Evolutionary conservation across 208 protist species (phyloP).

Genomic region (Balamuthia mandrillaris): DNA sequence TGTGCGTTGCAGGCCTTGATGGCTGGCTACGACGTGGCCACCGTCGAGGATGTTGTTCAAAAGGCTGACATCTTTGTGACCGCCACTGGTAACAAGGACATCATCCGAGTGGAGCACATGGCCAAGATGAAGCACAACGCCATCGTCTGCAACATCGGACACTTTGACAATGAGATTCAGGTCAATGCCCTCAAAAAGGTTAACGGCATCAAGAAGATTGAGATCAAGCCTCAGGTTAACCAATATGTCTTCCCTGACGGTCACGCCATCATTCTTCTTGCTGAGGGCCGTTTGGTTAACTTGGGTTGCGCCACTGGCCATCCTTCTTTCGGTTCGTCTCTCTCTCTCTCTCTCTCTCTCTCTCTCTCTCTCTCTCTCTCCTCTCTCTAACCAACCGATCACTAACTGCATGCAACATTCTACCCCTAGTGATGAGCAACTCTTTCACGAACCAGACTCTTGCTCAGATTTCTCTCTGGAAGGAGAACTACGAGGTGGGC

Average conservation of each 20-base stretch:
- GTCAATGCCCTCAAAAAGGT: slow-evolving; percentile 86
- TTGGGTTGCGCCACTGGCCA: slow-evolving; percentile 99
- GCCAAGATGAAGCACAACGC: slow-evolving; percentile 95
- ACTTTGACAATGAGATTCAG: slow-evolving; percentile 99
- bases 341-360: no score
- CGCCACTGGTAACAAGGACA: slow-evolving; percentile 96
- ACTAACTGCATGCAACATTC: no score
- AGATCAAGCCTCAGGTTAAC: slow-evolving; percentile 99
- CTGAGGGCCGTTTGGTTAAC: slow-evolving; percentile 96
- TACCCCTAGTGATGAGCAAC: slow-evolving; percentile 99
- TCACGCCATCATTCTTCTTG: slow-evolving; percentile 91
- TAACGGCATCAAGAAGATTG: slow-evolving; percentile 85
- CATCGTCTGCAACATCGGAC: slow-evolving; percentile 99
- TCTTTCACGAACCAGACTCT: slow-evolving; percentile 99
- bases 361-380: no score
- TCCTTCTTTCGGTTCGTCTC: no score
- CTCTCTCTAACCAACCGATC: no score
- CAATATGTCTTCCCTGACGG: slow-evolving; percentile 92
- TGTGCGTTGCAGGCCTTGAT: slow-evolving; percentile 99
- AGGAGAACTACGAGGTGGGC: slow-evolving; percentile 87
- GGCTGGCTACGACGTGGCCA: slow-evolving; percentile 91
- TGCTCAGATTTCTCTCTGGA: slow-evolving; percentile 97
- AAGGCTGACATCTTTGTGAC: slow-evolving; percentile 96
- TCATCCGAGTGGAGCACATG: slow-evolving; percentile 95
- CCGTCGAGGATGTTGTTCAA: slow-evolving; percentile 88